Evolutionary conservation across 2,329 filamentous ascomycete genomes (phyloP), one percentile per base, ranked within the genome.

Genomic region (Pseudogymnoascus sp.): DNA sequence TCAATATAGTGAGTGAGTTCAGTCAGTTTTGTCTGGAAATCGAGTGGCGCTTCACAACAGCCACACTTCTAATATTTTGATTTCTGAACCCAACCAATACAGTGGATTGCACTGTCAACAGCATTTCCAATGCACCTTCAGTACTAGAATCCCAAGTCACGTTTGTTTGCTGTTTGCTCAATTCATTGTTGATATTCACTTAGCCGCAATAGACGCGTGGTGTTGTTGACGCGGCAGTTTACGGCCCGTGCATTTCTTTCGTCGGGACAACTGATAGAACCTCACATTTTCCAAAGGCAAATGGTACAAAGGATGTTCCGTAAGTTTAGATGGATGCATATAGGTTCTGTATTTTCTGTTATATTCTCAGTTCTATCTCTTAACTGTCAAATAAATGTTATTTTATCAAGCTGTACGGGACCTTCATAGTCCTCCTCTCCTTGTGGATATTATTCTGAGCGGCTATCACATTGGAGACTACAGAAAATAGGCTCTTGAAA

Each of bases 141-240:
- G 11, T 10, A 10, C 14, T 28, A 53, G 12, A 16, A 31, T 53
- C 23, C 6, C 21, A 53, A 10, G 14, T n/a, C 44, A 28, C 3
- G 23, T 31, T 28, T 31, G 23, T 53, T 53, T 28, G 10, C 44
- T 28, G 44, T 53, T 53, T 53, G 12, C 23, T 53, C 8, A 53
- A 28, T 16, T 31, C 23, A 28, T 2, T 53, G 44, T 53, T 53
- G 23, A n/a, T 53, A 53, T 21, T 53, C 23, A 53, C 44, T 16
- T 53, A 53, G 44, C 44, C 44, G 44, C 44, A 31, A 53, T 53
- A 53, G 44, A 53, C 44, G 44, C 44, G 44, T 31, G 14, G 44
- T 28, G 44, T 53, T 53, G 44, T 53, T 53, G 44, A 1, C 23
- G 44, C 44, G 14, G 44, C 25, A 53, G 14, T 28, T 16, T 28